A percentile compares a stretch with the other conserved stretches of the same genome.
Evolutionary conservation across 2,329 filamentous ascomycete genomes (phyloP).

Genomic region (Xylariaceae sp.): DNA sequence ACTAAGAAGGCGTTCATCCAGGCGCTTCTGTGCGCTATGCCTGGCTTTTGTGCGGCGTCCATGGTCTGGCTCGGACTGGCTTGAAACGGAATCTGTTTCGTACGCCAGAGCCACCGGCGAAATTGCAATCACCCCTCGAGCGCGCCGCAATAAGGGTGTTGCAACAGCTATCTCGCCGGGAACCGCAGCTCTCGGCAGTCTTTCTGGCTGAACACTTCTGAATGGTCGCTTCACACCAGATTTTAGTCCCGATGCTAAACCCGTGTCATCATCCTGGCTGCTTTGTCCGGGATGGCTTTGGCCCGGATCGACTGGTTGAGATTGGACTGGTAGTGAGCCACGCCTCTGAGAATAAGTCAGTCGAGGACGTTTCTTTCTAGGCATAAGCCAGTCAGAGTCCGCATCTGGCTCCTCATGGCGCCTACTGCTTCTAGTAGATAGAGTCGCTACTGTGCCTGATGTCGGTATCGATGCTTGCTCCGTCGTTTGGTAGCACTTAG

Average conservation of each 20-base stretch:
- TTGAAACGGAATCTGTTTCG: background rate
- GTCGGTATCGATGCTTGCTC: background rate
- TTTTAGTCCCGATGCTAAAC: slow-evolving; percentile 3
- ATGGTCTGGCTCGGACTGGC: slow-evolving; percentile 3
- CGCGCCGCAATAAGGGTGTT: slow-evolving; percentile 30
- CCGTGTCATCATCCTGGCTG: background rate
- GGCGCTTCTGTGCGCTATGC: slow-evolving; percentile 17
- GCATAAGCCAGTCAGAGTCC: slow-evolving; percentile 24
- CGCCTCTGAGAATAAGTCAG: slow-evolving; percentile 31
- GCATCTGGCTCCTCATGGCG: slow-evolving; percentile 8
- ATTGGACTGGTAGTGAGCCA: background rate
- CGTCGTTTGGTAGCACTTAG: slow-evolving; percentile 1
- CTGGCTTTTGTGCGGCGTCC: slow-evolving; percentile 13
- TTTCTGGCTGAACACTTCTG: slow-evolving; percentile 15
- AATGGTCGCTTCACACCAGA: slow-evolving; percentile 16
- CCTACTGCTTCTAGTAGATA: background rate
- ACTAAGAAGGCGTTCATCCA: slow-evolving; percentile 34
- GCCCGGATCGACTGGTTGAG: background rate
- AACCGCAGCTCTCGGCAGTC: slow-evolving; percentile 3
- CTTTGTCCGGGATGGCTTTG: background rate
- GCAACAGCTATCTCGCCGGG: slow-evolving; percentile 27
- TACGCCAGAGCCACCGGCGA: slow-evolving; percentile 19
- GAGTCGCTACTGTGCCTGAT: background rate
- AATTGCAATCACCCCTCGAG: slow-evolving; percentile 24
- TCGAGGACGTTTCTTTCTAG: slow-evolving; percentile 30